Percentiles rank a stretch among this genome's conserved stretches.
phyloP scores from a whole-genome alignment of 257 asterid species.

The Scutellaria barbata region DNA sequence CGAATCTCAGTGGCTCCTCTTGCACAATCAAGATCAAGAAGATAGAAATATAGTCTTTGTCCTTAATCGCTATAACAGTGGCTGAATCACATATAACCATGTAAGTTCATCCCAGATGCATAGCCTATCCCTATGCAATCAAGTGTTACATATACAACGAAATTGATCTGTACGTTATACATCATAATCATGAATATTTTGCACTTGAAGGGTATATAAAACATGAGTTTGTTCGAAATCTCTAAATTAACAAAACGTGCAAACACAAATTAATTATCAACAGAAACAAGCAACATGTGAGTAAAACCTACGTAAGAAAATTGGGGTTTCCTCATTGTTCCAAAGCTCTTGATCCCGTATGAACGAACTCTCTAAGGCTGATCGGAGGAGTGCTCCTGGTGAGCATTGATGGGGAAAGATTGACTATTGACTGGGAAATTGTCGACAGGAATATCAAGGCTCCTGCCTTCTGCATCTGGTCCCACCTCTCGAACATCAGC shows the following conservation, averaged over 20 bases:
- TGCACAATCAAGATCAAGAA: too few species aligned
- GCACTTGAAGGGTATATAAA: conserved; percentile 16
- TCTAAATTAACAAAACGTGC: conserved; percentile 23
- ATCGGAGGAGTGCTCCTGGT: conserved; percentile 67
- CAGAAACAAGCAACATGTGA: conserved; percentile 23
- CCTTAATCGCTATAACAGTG: too few species aligned
- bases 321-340: conserved; percentile 24
- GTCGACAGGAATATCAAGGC: conserved; percentile 82
- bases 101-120: neutral
- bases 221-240: conserved; percentile 15
- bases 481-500: conserved; percentile 92
- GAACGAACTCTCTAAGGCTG: conserved; percentile 56
- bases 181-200: conserved; percentile 29
- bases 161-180: conserved; percentile 23
- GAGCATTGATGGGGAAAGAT: conserved; percentile 37
- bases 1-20: too few species aligned
- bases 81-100: neutral
- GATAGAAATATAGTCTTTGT: too few species aligned
- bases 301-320: conserved; percentile 21
- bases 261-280: conserved; percentile 24
- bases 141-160: conserved; percentile 34
- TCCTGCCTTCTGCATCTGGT: conserved; percentile 59
- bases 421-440: conserved; percentile 45
- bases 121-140: neutral
- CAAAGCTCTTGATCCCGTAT: conserved; percentile 9